Evolutionary conservation across 129 eudicot species (phyloP).

Genomic region (Lactuca sativa): DNA sequence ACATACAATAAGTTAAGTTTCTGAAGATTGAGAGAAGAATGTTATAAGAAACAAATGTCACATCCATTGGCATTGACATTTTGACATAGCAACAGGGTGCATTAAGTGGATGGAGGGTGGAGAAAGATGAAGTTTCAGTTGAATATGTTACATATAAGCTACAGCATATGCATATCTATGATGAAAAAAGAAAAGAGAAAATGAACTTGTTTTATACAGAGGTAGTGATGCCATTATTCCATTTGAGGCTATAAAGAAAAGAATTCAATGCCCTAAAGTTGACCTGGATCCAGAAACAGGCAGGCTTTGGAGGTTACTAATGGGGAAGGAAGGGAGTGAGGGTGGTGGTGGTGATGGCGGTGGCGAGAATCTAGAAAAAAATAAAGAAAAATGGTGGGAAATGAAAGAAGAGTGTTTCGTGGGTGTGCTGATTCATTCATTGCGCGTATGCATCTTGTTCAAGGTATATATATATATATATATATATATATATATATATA

Average conservation of each 20-base stretch:
- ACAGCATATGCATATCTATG: conserved; percentile 33
- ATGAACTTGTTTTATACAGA: conserved; percentile 62
- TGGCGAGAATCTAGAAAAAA: conserved; percentile 47
- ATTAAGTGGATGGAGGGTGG: conserved; percentile 28
- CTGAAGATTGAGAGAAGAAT: conserved; percentile 5
- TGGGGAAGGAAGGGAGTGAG: conserved; percentile 64
- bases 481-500: too few species aligned
- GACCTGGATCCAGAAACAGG: conserved; percentile 89
- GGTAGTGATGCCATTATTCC: conserved; percentile 60
- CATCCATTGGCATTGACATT: neutral
- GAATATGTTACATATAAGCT: conserved; percentile 45
- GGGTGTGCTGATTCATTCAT: conserved; percentile 93
- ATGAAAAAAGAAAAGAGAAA: conserved; percentile 31
- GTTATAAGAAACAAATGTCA: neutral
- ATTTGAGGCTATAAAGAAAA: conserved; percentile 54
- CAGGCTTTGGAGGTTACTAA: conserved; percentile 71
- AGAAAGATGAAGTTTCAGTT: conserved; percentile 25
- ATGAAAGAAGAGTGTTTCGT: conserved; percentile 73
- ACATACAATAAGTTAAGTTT: neutral
- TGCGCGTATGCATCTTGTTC: conserved; percentile 95
- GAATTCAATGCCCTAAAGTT: conserved; percentile 70
- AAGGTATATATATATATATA: conserved; percentile 45
- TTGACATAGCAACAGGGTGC: conserved; percentile 1
- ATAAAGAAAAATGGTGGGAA: conserved; percentile 89
- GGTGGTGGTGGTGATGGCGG: neutral